Base-by-base conservation (phyloP, 1,139 yeast genomes). In the Debaryomyces subglobosus region DNA sequence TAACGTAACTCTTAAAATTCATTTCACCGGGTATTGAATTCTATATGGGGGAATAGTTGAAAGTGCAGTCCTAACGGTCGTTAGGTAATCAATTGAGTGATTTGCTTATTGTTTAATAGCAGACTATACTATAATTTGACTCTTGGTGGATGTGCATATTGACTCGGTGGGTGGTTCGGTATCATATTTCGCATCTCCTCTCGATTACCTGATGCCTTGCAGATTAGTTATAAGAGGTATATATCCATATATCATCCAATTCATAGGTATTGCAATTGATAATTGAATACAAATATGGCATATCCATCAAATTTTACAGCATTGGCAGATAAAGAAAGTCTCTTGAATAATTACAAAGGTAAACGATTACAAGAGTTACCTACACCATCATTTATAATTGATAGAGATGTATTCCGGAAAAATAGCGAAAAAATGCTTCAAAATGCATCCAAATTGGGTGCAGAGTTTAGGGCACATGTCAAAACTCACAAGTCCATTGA, bases 401-500 rank as follows among this genome's bases (percentile, higher is more conserved):
- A 72, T 49, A 48, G 59, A 32, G 36, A 45, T 5, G 54, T 51
- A 38, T 71, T 69, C 50, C 46, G 48, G 15, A 43, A 30, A 20
- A 73, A 72, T 45, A 55, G 71, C 46, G 59, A 62, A 10, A 59
- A 58, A 32, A 72, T 72, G 77, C 64, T 71, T 18, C 51, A 45
- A 2, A 68, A 63, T 49, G 73, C 75, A 6, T 32, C 46, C 4
- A 51, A 56, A 1, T 55, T 73, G 38, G 53, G 55, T 48, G 77
- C 69, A 5, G 67, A 62, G 16, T 85, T 81, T 63, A 68, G 92
- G 49, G 85, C 89, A 2, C 95, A 87, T 60, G 82, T 88, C 24
- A 88, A 88, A 65, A 88, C 95, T 0, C 92, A 86, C 63, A 88
- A 87, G 64, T 74, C 65, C 60, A 65, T 53, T 45, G 81, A 61